phyloP scores from a whole-genome alignment of 139 green algal genomes.

The Coelastrella sp. region DNA sequence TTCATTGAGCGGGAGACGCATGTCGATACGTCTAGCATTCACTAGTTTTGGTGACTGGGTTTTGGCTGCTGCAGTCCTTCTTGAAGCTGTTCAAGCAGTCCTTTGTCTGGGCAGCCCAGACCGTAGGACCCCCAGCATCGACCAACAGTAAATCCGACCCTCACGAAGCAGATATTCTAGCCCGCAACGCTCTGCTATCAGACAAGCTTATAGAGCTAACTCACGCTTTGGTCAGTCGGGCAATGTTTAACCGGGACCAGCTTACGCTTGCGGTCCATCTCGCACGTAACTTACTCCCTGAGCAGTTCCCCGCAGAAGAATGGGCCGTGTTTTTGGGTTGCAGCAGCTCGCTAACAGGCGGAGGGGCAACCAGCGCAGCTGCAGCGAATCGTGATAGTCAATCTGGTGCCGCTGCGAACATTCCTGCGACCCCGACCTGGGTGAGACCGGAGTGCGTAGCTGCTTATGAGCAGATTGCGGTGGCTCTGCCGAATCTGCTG shows the following conservation, averaged over 20 bases:
- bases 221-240: slow-evolving; percentile 69
- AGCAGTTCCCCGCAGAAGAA: slow-evolving; percentile 63
- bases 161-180: slow-evolving; percentile 48
- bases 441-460: slow-evolving; percentile 54
- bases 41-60: background rate
- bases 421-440: slow-evolving; percentile 59
- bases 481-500: slow-evolving; percentile 63
- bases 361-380: background rate
- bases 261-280: slow-evolving; percentile 86
- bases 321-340: slow-evolving; percentile 74
- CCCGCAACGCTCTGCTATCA: slow-evolving; percentile 67
- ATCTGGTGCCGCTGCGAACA: background rate
- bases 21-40: background rate
- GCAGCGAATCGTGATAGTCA: background rate
- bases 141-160: background rate
- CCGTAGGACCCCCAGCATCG: background rate
- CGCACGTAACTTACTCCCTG: slow-evolving; percentile 58
- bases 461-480: slow-evolving; percentile 60
- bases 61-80: slow-evolving; percentile 48
- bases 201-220: slow-evolving; percentile 71
- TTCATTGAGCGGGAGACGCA: background rate
- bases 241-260: slow-evolving; percentile 84
- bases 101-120: background rate
- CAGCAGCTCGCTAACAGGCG: slow-evolving; percentile 11
- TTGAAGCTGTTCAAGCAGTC: slow-evolving; percentile 68